Conservation (phyloP, 768 basidiomycete genomes). For the Leccinum variicolor region DNA sequence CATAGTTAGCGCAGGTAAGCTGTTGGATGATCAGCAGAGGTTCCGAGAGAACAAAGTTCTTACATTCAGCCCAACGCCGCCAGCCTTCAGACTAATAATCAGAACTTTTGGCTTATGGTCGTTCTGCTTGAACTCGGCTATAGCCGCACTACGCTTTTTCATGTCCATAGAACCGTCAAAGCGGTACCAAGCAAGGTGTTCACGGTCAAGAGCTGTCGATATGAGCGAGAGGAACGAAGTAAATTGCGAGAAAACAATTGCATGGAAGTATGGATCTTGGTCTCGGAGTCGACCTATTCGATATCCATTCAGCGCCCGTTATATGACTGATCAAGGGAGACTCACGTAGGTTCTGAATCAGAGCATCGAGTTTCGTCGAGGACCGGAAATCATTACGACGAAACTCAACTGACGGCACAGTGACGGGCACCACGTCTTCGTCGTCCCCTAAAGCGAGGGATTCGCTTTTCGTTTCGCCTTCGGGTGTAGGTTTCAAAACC, state of each 20-base stretch:
- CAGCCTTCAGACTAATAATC: constrained; percentile 82
- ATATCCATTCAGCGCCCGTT: neutral
- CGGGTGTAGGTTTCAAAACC: constrained; percentile 41
- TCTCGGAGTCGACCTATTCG: constrained; percentile 54
- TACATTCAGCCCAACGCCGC: constrained; percentile 88
- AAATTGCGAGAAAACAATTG: constrained; percentile 89
- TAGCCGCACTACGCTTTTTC: constrained; percentile 70
- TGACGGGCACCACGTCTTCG: constrained; percentile 19
- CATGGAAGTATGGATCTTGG: constrained; percentile 75
- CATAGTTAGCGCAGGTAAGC: constrained; percentile 80
- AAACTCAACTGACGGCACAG: constrained; percentile 48
- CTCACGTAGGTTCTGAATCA: constrained; percentile 68
- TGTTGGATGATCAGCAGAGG: constrained; percentile 22
- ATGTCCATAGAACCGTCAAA: constrained; percentile 94
- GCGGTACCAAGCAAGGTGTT: constrained; percentile 65
- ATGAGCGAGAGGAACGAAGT: constrained; percentile 86
- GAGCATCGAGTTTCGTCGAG: constrained; percentile 87
- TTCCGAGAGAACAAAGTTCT: constrained; percentile 19
- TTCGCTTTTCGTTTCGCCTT: neutral
- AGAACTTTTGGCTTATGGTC: constrained; percentile 73
- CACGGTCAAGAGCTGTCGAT: constrained; percentile 63
- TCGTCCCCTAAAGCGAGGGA: constrained; percentile 8
- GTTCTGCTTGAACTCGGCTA: constrained; percentile 71
- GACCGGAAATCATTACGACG: constrained; percentile 83
- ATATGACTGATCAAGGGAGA: constrained; percentile 10